A percentile compares a stretch with the other conserved stretches of the same genome.
Conservation (phyloP, 2,329 filamentous ascomycete genomes). For the Aspergillus pseudotamarii region DNA sequence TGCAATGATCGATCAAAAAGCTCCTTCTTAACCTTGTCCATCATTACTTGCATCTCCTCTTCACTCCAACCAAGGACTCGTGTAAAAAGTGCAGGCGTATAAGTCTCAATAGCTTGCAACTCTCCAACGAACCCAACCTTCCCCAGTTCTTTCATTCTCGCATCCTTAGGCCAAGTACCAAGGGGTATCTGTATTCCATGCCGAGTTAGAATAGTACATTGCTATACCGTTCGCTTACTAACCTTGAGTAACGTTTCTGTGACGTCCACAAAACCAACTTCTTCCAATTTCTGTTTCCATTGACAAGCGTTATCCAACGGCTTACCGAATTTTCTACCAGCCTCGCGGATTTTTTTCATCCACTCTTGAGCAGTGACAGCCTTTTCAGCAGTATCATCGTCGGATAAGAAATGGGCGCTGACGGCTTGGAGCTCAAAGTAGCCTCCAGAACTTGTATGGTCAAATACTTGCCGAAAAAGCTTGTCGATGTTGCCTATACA, state of each 20-base stretch:
- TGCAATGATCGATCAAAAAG: not conserved
- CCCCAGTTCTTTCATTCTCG: not conserved
- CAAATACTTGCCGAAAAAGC: not conserved
- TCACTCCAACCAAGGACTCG: not conserved
- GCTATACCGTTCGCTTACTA: not conserved
- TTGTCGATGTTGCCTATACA: not conserved
- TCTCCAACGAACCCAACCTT: not conserved
- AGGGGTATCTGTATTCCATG: not conserved
- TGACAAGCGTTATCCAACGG: not conserved
- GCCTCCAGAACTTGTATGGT: not conserved
- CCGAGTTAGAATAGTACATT: not conserved
- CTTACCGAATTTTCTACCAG: not conserved
- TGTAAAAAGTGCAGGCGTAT: not conserved
- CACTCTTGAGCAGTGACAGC: not conserved
- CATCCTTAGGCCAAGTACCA: not conserved
- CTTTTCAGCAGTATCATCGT: not conserved
- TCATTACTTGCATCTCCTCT: not conserved
- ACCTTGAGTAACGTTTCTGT: constrained; percentile 1
- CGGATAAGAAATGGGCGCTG: constrained; percentile 1
- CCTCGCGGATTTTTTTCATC: not conserved
- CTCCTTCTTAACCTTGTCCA: not conserved
- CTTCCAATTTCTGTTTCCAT: constrained; percentile 2
- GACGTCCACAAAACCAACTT: not conserved
- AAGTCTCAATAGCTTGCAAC: not conserved
- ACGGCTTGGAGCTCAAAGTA: constrained; percentile 1